Evolutionary conservation across 805 yeast species (phyloP), one percentile per base, ranked within the genome.

Genomic region (Zygosaccharomyces siamensis): DNA sequence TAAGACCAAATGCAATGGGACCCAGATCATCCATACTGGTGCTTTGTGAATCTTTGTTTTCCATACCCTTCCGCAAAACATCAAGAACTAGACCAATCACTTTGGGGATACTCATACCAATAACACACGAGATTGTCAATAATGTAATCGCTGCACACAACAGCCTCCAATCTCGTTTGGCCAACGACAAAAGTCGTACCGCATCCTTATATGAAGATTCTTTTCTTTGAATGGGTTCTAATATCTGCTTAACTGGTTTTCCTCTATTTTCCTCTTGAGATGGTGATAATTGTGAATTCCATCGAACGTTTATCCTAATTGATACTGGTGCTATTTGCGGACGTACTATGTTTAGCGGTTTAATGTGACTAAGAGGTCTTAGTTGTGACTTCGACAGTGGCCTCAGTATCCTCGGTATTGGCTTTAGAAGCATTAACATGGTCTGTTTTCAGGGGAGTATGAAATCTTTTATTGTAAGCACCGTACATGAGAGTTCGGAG

Each of bases 41-140:
- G 7, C 51, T 51, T 3, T 59, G 56, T 26, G 60, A 63, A 27
- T 45, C 48, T 3, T 61, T 57, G 24, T 57, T 62, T 23, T 45
- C 52, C 28, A 57, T 39, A 10, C 53, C 54, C 7, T 48, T 44
- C 51, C 71, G 72, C 1, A 79, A 68, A 4, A 79, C 74, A 59
- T 79, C 83, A 18, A 79, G 59, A 2, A 79, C 75, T 39, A 74
- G 61, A 41, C 83, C 83, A n/a, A 79, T 78, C 5, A 79, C 73
- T 51, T 75, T 77, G 1, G 83, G 83, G 48, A 78, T 66, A 3
- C 75, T 63, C 80, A 78, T 76, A 21, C 78, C 74, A 39, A 78
- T 75, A 4, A 68, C 59, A 30, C 80, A 79, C 20, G 81, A 74
- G 5, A 74, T 52, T 2, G 77, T 64, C 28, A 78, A 61, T n/a